Base-by-base conservation (phyloP, 495 filamentous ascomycete genomes). In the Beverwykella pulmonaria region DNA sequence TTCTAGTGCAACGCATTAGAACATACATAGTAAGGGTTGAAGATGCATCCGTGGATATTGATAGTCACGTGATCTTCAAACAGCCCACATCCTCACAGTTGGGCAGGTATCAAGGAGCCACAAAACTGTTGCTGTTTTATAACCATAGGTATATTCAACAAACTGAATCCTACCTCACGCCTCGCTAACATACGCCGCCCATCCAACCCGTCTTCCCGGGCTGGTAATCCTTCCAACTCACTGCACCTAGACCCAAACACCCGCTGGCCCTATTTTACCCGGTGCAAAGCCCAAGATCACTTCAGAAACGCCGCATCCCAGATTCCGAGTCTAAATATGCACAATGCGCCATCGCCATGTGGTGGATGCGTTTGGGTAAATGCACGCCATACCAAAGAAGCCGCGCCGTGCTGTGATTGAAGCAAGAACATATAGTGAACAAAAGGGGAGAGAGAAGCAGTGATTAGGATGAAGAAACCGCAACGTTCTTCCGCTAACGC, bases 261-360 rank as follows among this genome's bases (percentile, higher is more conserved):
- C 26, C 52, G 17, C 5, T 10, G 7, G 23, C 48, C 52, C 53
- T 57, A 57, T 57, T 57, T 57, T 57, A 57, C 10, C 32, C n/a
- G 20, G n/a, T 19, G 19, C 4, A 25, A 14, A 41, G 20, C 17
- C 32, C 32, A 44, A 22, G 23, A 23, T 57, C 19, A 25, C 19
- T 26, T 41, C 53, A 36, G 23, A 36, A 57, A 57, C 53, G 53
- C 53, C 53, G 17, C 32, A 6, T 25, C 32, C 53, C 30, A 41
- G 20, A 41, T 57, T 32, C 53, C 30, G 53, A 57, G 53, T 57
- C 53, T 54, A 50, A 41, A 57, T 44, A 57, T 57, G 20, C 41
- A 57, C 53, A 57, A 25, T 19, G 41, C 53, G 32, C 32, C 53
- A 57, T 22, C 30, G 53, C 30, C 8, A 39, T 29, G 9, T 54